phyloP scores from a whole-genome alignment of 352 stramenopile genomes.

The Globisporangium solare region DNA sequence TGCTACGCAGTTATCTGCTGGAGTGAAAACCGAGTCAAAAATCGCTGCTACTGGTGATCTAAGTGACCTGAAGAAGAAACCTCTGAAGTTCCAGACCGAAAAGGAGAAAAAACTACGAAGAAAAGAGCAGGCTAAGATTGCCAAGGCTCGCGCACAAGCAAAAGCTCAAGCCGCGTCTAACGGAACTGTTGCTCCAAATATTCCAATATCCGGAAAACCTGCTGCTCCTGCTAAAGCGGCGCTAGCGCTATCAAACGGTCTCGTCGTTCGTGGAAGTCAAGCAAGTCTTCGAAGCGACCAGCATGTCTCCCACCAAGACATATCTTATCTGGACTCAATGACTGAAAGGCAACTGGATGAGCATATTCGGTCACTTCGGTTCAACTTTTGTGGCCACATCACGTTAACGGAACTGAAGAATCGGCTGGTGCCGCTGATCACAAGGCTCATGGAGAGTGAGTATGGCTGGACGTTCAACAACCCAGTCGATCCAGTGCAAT shows the following conservation, averaged over 20 bases:
- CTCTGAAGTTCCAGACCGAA: slow-evolving; percentile 70
- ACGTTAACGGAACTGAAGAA: slow-evolving; percentile 80
- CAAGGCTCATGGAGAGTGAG: slow-evolving; percentile 86
- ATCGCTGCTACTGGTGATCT: not conserved
- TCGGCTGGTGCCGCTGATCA: slow-evolving; percentile 75
- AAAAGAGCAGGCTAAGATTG: slow-evolving; percentile 80
- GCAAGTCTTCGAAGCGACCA: slow-evolving; percentile 52
- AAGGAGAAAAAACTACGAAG: slow-evolving; percentile 85
- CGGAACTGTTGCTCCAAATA: not conserved
- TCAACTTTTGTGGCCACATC: slow-evolving; percentile 87
- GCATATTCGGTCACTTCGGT: slow-evolving; percentile 85
- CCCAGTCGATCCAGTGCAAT: slow-evolving; percentile 93
- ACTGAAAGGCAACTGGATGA: slow-evolving; percentile 81
- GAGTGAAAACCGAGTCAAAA: slow-evolving; percentile 13
- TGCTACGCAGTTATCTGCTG: not conserved
- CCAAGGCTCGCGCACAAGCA: slow-evolving; percentile 67
- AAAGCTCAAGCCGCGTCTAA: slow-evolving; percentile 47
- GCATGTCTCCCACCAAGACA: slow-evolving; percentile 75
- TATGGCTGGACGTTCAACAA: slow-evolving; percentile 91
- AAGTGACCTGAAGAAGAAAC: slow-evolving; percentile 66
- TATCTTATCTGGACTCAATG: slow-evolving; percentile 87
- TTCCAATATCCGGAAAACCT: slow-evolving; percentile 12
- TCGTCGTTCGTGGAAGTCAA: slow-evolving; percentile 69
- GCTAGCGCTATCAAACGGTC: slow-evolving; percentile 36
- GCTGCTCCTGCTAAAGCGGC: not conserved